phyloP scores from a whole-genome alignment of 306 rosid species.

The Vachellia pachyceras region DNA sequence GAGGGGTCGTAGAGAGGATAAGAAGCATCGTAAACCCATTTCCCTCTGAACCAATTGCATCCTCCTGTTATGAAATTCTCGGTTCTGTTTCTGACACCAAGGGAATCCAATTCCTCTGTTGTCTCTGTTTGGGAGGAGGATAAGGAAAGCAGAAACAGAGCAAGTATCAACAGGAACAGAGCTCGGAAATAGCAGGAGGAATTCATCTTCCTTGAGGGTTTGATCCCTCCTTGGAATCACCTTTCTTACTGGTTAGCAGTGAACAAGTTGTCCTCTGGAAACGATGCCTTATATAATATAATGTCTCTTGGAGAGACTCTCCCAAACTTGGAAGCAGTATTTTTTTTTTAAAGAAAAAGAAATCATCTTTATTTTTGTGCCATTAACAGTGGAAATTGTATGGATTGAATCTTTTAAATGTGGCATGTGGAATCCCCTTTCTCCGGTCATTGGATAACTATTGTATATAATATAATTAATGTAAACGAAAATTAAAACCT shows the following conservation, averaged over 20 bases:
- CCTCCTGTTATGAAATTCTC: neutral
- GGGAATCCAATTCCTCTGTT: slow-evolving; percentile 47
- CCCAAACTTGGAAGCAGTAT: too few relatives aligned
- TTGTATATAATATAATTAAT: neutral
- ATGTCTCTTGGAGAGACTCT: too few relatives aligned
- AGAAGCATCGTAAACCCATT: slow-evolving; percentile 79
- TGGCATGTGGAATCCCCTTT: slow-evolving; percentile 35
- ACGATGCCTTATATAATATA: slow-evolving; percentile 54
- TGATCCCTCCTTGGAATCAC: neutral
- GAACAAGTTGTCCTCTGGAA: slow-evolving; percentile 43
- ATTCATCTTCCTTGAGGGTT: slow-evolving; percentile 80
- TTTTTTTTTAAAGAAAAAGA: too few relatives aligned
- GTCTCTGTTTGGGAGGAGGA: slow-evolving; percentile 53
- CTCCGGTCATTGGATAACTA: neutral
- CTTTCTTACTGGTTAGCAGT: slow-evolving; percentile 31
- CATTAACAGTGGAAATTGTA: neutral
- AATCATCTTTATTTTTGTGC: neutral
- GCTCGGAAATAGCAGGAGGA: slow-evolving; percentile 10
- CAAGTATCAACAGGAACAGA: slow-evolving; percentile 36
- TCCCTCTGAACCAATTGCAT: slow-evolving; percentile 69
- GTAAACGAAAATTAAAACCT: neutral
- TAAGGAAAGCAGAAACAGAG: slow-evolving; percentile 54
- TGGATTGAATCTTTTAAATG: slow-evolving; percentile 21
- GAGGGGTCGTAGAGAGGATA: slow-evolving; percentile 78
- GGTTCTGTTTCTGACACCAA: neutral